These are phyloP conservation scores for Colletotrichum spaethianum DNA, from an alignment of 2,329 filamentous ascomycete species.

Conservation along the genomic window DNA sequence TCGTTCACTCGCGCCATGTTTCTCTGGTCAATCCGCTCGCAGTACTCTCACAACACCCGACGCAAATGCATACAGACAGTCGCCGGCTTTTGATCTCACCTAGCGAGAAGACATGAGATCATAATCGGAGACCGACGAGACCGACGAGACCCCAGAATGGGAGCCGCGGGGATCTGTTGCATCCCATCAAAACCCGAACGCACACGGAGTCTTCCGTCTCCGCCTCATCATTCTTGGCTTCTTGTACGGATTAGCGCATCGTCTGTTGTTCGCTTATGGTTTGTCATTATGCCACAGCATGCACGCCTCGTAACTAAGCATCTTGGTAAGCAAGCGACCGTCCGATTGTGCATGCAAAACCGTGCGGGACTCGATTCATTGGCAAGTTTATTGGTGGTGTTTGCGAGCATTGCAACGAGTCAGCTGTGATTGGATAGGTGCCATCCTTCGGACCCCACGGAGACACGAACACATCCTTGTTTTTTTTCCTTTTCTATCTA, in stretches of 20 bases:
- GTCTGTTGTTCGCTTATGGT: constrained; percentile 36
- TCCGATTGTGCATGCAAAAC: constrained; percentile 8
- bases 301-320: constrained; percentile 36
- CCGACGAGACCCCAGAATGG: neutral
- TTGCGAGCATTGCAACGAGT: neutral
- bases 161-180: constrained; percentile 16
- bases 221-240: constrained; percentile 19
- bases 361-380: constrained; percentile 20
- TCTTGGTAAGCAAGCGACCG: constrained; percentile 35
- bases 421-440: constrained; percentile 16
- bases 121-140: fast-evolving
- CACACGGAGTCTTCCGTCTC: neutral
- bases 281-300: constrained; percentile 39
- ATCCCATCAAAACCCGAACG: neutral
- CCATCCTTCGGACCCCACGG: constrained; percentile 15
- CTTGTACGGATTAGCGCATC: constrained; percentile 5
- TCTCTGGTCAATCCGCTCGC: neutral
- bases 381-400: constrained; percentile 24
- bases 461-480: neutral
- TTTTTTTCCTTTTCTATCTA: constrained; percentile 50
- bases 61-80: no score
- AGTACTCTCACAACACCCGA: neutral
- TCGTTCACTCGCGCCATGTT: neutral
- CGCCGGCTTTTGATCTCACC: neutral
- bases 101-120: neutral